Evolutionary conservation across 2,329 filamentous ascomycete genomes (phyloP), one percentile per base, ranked within the genome.

Genomic region (Botrytis medusae): DNA sequence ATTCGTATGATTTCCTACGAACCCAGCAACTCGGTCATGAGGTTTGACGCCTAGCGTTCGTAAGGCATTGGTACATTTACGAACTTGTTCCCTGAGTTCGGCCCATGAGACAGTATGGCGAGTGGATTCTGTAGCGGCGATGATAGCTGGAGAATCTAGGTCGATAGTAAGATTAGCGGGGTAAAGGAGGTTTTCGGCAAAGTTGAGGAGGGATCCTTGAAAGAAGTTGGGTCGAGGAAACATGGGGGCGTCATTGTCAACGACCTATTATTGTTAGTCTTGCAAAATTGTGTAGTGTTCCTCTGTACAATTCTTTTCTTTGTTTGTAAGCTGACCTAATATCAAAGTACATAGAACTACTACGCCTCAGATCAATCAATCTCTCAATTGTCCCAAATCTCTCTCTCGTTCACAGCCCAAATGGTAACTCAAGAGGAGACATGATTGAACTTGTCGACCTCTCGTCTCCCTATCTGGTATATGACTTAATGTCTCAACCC

Each of bases 131-230:
- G 94, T 97, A 6, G 89, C 91, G 40, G 92, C 93, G 78, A 98
- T 92, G 63, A 97, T 87, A 29, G 95, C 95, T 10, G 88, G 83
- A 7, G 87, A 85, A 63, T 89, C 82, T 69, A 91, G 87, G 75
- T 91, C 84, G 10, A 90, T 82, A 22, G 83, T 79, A 34, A 83
- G 83, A 54, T 87, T 84, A 68, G 85, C 86, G 5, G 95, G 95
- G 81, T 91, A 98, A 5, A 99, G 89, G 71, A 98, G 86, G 81
- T 99, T 99, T 84, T 98, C 93, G 40, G 95, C 95, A 81, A 98
- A 98, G 82, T 98, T 99, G 76, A 98, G 86, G 73, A 86, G 90
- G 22, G 93, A 88, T 16, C 91, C 91, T 73, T 89, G 82, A 82
- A 98, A 98, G 85, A 97, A 98, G 74, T 90, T 85, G 12, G 95